Base-by-base conservation (phyloP, 106 monocot genomes). In the Hemerocallis citrina region DNA sequence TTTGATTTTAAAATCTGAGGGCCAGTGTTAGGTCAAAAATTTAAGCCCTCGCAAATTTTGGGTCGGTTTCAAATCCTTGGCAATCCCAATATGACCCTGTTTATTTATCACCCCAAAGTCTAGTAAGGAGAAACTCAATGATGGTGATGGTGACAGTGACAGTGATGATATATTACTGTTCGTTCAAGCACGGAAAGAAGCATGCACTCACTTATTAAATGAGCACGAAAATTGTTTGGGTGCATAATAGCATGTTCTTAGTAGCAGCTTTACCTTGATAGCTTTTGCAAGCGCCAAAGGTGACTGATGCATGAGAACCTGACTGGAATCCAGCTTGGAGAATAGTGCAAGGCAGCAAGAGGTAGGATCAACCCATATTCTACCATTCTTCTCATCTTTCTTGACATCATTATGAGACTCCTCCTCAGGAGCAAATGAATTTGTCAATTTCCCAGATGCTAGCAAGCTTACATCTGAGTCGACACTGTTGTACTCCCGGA, bases 251-350 rank as follows among this genome's bases (percentile, higher is more conserved):
- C 7, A 38, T 38, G 11, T 38, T 38, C 37, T 11, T 11, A 9
- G 19, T 19, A n/a, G 7, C 1, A 57, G n/a, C 19, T 35, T 1
- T 30, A 61, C 61, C 61, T 96, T 96, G 36, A 91, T 49, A 81
- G 96, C 96, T 68, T 96, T 96, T 52, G 84, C 69, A 66, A 96
- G 87, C 20, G 96, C 75, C 72, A 96, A 79, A 61, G 96, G 96
- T 57, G 96, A 96, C 62, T 78, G 96, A 38, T 79, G 79, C 64
- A 64, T 66, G 43, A 96, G 52, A 64, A 84, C 83, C 37, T 59
- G 68, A 74, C 84, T 66, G 64, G 76, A 47, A 51, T 29, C 31
- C 38, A 96, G 30, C 55, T 79, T 87, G 42, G 81, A 66, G 59
- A 72, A 87, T 20, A 96, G 69, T 16, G 86, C 79, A 72, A 96